Conservation (phyloP, 495 filamentous ascomycete species). For the Venustampulla echinocandica region DNA sequence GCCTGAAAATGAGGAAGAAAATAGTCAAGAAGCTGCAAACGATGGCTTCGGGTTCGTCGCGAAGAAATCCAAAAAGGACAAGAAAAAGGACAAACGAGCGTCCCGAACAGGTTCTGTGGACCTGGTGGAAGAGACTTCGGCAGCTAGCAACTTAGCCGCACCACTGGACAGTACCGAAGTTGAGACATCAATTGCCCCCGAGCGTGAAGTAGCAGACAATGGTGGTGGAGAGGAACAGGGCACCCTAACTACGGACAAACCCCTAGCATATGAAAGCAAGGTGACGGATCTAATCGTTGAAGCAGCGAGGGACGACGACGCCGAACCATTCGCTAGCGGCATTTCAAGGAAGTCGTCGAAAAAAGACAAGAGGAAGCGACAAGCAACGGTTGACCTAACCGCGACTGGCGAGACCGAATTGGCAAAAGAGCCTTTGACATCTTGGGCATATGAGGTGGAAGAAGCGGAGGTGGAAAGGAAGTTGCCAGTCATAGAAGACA, state of each 20-base stretch:
- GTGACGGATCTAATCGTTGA: not conserved
- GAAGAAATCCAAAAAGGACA: conserved; percentile 21
- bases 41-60: conserved; percentile 1
- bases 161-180: too few relatives aligned
- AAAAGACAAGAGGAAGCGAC: conserved; percentile 26
- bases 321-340: conserved; percentile 15
- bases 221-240: too few relatives aligned
- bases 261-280: too few relatives aligned
- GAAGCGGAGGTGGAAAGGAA: conserved; percentile 19
- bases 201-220: not conserved
- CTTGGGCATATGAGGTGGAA: conserved; percentile 23
- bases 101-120: not conserved
- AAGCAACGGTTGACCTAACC: conserved; percentile 13
- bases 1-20: not conserved
- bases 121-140: not conserved
- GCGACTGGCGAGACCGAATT: not conserved
- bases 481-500: conserved; percentile 21
- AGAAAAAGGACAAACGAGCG: conserved; percentile 5
- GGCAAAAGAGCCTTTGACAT: conserved; percentile 9
- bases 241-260: too few relatives aligned
- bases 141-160: too few relatives aligned
- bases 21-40: not conserved
- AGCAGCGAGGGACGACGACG: conserved; percentile 2
- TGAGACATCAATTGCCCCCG: not conserved
- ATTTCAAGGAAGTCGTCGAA: conserved; percentile 19